phyloP scores from a whole-genome alignment of 345 rosid species.

The Citrus mangshanensis region DNA sequence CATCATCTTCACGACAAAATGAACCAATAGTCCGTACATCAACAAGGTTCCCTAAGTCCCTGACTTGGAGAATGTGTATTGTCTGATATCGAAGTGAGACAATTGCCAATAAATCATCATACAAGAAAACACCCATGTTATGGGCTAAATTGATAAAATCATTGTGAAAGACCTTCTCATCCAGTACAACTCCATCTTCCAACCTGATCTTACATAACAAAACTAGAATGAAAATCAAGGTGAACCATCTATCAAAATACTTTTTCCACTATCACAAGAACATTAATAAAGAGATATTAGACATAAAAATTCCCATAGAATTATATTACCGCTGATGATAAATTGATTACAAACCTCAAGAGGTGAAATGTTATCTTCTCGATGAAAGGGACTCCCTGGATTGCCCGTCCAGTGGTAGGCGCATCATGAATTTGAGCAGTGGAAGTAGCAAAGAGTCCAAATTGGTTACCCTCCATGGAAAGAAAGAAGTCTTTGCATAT shows the following conservation, averaged over 20 bases:
- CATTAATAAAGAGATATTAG: background rate
- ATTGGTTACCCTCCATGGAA: constrained; percentile 56
- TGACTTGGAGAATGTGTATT: constrained; percentile 83
- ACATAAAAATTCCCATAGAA: background rate
- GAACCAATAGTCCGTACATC: constrained; percentile 84
- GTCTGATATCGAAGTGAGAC: constrained; percentile 86
- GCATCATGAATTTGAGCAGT: constrained; percentile 84
- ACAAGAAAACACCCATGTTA: constrained; percentile 83
- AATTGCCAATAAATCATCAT: constrained; percentile 86
- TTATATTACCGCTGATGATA: background rate
- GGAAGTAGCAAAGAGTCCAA: constrained; percentile 89
- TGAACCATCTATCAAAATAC: background rate
- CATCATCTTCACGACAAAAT: constrained; percentile 89
- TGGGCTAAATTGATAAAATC: constrained; percentile 77
- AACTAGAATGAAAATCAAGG: background rate
- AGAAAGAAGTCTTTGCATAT: constrained; percentile 93
- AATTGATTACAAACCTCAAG: constrained; percentile 46
- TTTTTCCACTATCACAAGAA: background rate
- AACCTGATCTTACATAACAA: constrained; percentile 40
- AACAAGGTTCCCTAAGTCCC: constrained; percentile 86
- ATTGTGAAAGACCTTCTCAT: constrained; percentile 77
- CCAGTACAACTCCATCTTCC: constrained; percentile 80
- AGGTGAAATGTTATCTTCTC: constrained; percentile 85
- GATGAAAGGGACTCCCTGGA: constrained; percentile 77
- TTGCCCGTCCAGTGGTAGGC: constrained; percentile 59